Conservation (phyloP, 495 filamentous ascomycete species). For the Aspergillus carlsbadensis region DNA sequence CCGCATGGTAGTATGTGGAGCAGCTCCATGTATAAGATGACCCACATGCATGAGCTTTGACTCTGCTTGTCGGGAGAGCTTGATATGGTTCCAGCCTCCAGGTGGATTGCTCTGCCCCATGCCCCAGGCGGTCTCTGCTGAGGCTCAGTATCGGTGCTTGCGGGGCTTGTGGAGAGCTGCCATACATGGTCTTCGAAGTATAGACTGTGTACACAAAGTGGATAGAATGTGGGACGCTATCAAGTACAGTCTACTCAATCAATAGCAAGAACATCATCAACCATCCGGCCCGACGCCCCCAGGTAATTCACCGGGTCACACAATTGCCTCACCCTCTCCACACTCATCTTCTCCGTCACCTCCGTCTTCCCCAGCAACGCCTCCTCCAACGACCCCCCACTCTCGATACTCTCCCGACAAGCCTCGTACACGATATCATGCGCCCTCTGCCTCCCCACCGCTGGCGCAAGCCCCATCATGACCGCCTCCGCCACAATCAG, state of each 20-base stretch:
- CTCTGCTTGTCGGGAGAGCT: background rate
- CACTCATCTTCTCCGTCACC: constrained; percentile 39
- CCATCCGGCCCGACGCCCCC: constrained; percentile 46
- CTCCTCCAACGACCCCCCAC: constrained; percentile 38
- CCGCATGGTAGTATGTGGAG: background rate
- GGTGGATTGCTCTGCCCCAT: background rate
- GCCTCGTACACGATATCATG: constrained; percentile 56
- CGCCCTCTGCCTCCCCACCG: constrained; percentile 47
- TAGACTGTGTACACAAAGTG: background rate
- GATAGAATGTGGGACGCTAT: background rate
- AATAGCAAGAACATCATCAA: constrained; percentile 48
- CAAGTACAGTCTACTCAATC: constrained; percentile 11
- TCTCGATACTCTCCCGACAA: constrained; percentile 50
- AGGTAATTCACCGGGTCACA: constrained; percentile 54
- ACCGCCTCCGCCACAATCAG: constrained; percentile 56
- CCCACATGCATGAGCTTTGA: background rate
- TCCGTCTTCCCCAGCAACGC: constrained; percentile 36
- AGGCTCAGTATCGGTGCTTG: background rate
- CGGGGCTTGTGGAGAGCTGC: background rate
- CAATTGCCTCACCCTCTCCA: constrained; percentile 34
- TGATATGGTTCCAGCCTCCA: too few relatives aligned
- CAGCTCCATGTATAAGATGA: background rate
- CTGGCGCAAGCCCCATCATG: constrained; percentile 54
- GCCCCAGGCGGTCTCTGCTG: background rate
- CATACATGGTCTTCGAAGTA: background rate